Evolutionary conservation across 2,329 filamentous ascomycete genomes (phyloP), one percentile per base, ranked within the genome.

Genomic region (Alternaria ventricosa): DNA sequence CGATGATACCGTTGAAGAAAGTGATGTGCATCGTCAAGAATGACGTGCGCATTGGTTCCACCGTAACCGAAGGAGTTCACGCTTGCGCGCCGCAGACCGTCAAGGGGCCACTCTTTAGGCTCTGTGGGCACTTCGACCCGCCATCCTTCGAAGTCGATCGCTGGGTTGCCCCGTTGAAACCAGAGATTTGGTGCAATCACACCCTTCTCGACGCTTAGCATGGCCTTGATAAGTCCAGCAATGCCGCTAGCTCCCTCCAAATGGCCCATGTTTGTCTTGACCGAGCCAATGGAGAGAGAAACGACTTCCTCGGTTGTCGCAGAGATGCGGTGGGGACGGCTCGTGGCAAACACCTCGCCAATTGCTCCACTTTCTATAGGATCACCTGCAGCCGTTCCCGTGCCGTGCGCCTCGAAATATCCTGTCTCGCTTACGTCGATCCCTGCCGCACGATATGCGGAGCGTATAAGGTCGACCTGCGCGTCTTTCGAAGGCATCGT

Each of bases 221-320:
- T 70, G 6, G 78, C 75, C 41, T 82, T 82, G 23, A 82, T 71
- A 8, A 83, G 46, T 20, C 76, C 75, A n/a, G 76, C 76, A 5
- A 82, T 65, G 11, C 79, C 80, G 20, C 76, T 76, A 5, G 78
- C 75, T 9, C 76, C 80, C 70, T 83, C 80, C 3, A 78, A 73
- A 63, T 83, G 82, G 6, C 82, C 82, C 51, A 83, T 76, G 28
- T 83, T 80, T 75, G 71, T 82, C 79, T 64, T 74, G 22, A 74
- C 22, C 5, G 72, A 67, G 3, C 71, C 69, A 46, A 71, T 55
- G 9, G 46, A 55, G 13, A 68, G 61, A 6, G 61, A 59, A 51
- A 57, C 51, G 28, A 50, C 25, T n/a, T 53, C 47, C n/a, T 63
- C 56, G 15, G 56, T 55, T 28, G 30, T 43, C 57, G 49, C 58